Percentiles rank a stretch among this genome's conserved stretches.
Evolutionary conservation across 129 eudicot species (phyloP).

Genomic region (Lactuca saligna): DNA sequence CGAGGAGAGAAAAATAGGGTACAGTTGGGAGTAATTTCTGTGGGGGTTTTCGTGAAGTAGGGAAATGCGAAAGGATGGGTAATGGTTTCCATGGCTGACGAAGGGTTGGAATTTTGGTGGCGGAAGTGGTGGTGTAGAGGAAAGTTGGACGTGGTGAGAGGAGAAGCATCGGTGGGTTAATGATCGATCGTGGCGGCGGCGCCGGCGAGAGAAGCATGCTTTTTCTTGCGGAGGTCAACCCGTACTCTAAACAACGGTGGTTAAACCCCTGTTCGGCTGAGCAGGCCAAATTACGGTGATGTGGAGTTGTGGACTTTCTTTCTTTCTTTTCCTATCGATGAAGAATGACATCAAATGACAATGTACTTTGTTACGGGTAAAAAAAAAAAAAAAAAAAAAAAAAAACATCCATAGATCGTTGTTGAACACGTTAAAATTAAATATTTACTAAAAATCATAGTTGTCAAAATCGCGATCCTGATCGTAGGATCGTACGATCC

Average conservation of each 20-base stretch:
- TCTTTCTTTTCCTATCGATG: background rate
- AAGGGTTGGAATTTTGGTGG: background rate
- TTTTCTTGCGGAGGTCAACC: conserved; percentile 21
- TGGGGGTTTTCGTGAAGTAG: conserved; percentile 1
- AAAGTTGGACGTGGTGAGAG: conserved; percentile 27
- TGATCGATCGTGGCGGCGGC: conserved; percentile 27
- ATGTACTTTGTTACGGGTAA: background rate
- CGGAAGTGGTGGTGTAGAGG: conserved; percentile 11
- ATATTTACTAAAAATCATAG: no score
- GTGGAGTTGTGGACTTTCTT: background rate
- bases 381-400: no score
- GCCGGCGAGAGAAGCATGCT: conserved; percentile 33
- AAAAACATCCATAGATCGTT: no score
- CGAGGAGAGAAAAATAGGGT: conserved; percentile 4
- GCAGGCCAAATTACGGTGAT: background rate
- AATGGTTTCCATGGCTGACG: conserved; percentile 25
- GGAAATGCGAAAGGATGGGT: conserved; percentile 30
- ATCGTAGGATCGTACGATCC: no score
- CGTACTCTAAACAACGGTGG: background rate
- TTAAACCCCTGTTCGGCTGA: conserved; percentile 9
- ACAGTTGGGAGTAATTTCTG: conserved; percentile 8
- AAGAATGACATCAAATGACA: background rate
- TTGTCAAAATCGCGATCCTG: no score
- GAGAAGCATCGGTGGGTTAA: conserved; percentile 18
- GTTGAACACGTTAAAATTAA: no score